These are phyloP conservation scores for Hirsutella thompsonii DNA, from an alignment of 2,329 filamentous ascomycete genomes.

Conservation along the genomic window DNA sequence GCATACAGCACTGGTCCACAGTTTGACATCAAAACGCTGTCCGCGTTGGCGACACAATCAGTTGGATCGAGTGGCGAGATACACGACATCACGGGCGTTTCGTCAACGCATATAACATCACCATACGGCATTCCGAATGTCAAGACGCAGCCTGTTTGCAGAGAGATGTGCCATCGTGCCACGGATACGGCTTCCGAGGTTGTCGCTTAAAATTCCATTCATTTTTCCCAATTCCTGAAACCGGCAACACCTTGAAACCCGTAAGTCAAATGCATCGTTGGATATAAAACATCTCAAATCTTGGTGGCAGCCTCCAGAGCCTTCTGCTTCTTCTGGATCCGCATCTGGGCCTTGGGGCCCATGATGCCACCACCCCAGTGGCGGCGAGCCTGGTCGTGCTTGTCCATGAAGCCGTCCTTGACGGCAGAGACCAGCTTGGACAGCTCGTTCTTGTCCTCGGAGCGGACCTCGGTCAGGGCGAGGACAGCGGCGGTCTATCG, in stretches of 20 bases:
- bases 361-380: slow-evolving; percentile 99
- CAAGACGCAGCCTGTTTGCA: neutral
- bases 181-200: slow-evolving; percentile 8
- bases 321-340: slow-evolving; percentile 79
- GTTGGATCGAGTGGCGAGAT: too few relatives aligned
- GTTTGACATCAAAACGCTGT: too few relatives aligned
- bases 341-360: slow-evolving; percentile 81
- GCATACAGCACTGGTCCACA: too few relatives aligned
- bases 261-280: slow-evolving; percentile 24
- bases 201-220: slow-evolving; percentile 26
- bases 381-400: slow-evolving; percentile 81
- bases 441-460: slow-evolving; percentile 96
- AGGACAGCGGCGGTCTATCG: slow-evolving; percentile 82
- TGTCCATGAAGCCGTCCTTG: slow-evolving; percentile 97
- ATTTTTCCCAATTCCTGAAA: slow-evolving; percentile 28
- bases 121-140: too few relatives aligned
- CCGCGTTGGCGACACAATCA: too few relatives aligned
- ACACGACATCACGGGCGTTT: too few relatives aligned
- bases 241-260: slow-evolving; percentile 25
- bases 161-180: neutral
- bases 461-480: slow-evolving; percentile 89
- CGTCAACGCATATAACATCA: too few relatives aligned
- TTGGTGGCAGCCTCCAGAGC: slow-evolving; percentile 90
- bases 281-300: slow-evolving; percentile 56
- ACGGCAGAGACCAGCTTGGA: slow-evolving; percentile 91